Evolutionary conservation across 139 green algal species (phyloP), one percentile per base, ranked within the genome.

Genomic region (Micromonas commoda): DNA sequence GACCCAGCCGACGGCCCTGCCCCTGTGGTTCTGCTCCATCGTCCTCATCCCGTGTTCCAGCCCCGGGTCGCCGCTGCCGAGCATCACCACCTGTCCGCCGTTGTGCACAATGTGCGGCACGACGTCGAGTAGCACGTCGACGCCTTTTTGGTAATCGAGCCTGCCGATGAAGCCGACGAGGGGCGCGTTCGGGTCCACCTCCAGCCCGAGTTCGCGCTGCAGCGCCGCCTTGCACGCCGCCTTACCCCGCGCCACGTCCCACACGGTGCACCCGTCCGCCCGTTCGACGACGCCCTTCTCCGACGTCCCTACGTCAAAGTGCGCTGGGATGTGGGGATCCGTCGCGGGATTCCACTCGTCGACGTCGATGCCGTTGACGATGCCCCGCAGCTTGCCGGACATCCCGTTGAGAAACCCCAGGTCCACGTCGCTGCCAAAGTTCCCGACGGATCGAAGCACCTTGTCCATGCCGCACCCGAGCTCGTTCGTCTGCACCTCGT

Each of bases 161-260:
- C 93, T 87, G 3, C 93, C 93, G 64, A 97, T 93, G 86, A 97
- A 97, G 51, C 87, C 93, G 31, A 97, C 77, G 77, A 82, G 70
- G 26, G 38, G 37, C 28, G 2, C 33, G 34, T 67, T 31, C n/a
- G 75, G 75, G 33, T 67, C 29, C 73, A 83, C 83, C 6, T 83
- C 82, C 54, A 90, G 71, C 9, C 82, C 81, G n/a, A 88, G 60
- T 80, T 88, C 84, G 38, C 69, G 65, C 77, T 90, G 86, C 70
- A 90, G 76, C 1, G 73, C 80, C 19, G 54, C 68, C 76, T 90
- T 90, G 84, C 71, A 80, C 53, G 57, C 78, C 1, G 74, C 76
- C 81, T 90, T 89, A 20, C 86, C 86, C 19, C 45, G 45, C 54
- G 13, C 6, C 32, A 65, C 23, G 67, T 75, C 67, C 13, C 6